Evolutionary conservation across 768 basidiomycete species (phyloP), one percentile per base, ranked within the genome.

Genomic region (Termitomyces sp.): DNA sequence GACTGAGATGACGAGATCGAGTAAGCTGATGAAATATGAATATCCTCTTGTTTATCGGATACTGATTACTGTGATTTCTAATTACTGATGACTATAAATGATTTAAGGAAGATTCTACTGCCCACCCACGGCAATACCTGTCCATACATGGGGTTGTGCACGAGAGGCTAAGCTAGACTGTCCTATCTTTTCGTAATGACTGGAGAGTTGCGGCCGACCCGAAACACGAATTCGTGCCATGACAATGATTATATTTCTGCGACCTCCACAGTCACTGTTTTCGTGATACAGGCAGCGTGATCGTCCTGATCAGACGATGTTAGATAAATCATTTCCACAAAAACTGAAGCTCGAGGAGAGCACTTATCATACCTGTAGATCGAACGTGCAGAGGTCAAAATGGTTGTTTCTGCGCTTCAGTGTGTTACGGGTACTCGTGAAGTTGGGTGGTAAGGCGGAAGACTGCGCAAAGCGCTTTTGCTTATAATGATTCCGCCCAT

Each of bases 401-500:
- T 37, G 24, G 16, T 51, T 36, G 9, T 36, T 26, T 26, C 9
- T 24, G 15, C 16, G 34, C 36, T 51, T 51, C 15, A 50, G 15
- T 16, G 49, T 50, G 49, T 50, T 22, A 8, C 49, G 33, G 22
- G 49, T 50, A 22, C 49, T 50, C 15, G 24, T 16, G 9, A 51
- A 37, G 24, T 51, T 51, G 16, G 50, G 50, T n/a, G 22, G 36
- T 16, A 13, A 9, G 1, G 22, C 22, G 6, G 49, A 50, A 24
- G 49, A 34, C 20, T 50, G 49, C 1, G 16, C 33, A 8, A 36
- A 24, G 7, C 37, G 51, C 26, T 13, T 37, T 28, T 66, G 55
- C 28, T 64, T 65, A 28, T 65, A 49, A 33, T 64, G 59, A 13
- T 56, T 57, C 8, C 67, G 63, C 2, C 64, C 64, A 55, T 70